A percentile compares a stretch with the other conserved stretches of the same genome.
These are phyloP conservation scores for Atractiella rhizophila DNA, from an alignment of 768 basidiomycete genomes.

Conservation along the genomic window DNA sequence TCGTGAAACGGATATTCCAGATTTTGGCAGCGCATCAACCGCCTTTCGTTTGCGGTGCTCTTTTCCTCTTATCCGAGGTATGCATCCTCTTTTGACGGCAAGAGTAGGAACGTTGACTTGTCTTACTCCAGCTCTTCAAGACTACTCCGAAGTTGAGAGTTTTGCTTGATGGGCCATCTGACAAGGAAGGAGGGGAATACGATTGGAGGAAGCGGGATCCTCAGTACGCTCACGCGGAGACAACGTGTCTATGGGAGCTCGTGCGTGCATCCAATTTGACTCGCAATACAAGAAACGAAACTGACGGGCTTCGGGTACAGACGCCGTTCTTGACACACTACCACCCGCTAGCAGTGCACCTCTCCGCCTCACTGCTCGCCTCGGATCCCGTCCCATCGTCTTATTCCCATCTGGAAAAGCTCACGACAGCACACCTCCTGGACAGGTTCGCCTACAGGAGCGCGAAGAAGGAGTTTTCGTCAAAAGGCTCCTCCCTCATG, in stretches of 20 bases:
- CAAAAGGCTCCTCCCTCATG: conserved; percentile 74
- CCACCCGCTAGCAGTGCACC: too few relatives aligned
- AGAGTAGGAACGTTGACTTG: neutral
- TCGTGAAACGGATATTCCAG: conserved; percentile 62
- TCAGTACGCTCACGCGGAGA: conserved; percentile 51
- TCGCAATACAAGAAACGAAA: neutral
- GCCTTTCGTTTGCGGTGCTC: conserved; percentile 67
- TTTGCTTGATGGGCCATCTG: conserved; percentile 25
- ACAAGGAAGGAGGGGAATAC: conserved; percentile 26
- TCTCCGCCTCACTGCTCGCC: conserved; percentile 58
- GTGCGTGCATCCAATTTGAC: conserved; percentile 29
- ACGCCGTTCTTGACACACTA: conserved; percentile 58
- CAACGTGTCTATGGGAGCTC: conserved; percentile 68
- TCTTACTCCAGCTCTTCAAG: conserved; percentile 28
- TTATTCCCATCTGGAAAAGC: conserved; percentile 66
- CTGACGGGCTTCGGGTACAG: conserved; percentile 22
- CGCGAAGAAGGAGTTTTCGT: conserved; percentile 43
- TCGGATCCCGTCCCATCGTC: conserved; percentile 48
- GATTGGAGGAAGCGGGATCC: conserved; percentile 81
- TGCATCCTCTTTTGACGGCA: conserved; percentile 13
- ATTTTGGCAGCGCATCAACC: conserved; percentile 46
- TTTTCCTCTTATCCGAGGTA: conserved; percentile 72
- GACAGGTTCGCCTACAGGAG: conserved; percentile 96
- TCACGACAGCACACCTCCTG: conserved; percentile 81
- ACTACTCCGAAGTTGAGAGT: conserved; percentile 27